A percentile compares a stretch with the other conserved stretches of the same genome.
Conservation (phyloP, 2,329 filamentous ascomycete genomes). For the Penicillium oxalicum region DNA sequence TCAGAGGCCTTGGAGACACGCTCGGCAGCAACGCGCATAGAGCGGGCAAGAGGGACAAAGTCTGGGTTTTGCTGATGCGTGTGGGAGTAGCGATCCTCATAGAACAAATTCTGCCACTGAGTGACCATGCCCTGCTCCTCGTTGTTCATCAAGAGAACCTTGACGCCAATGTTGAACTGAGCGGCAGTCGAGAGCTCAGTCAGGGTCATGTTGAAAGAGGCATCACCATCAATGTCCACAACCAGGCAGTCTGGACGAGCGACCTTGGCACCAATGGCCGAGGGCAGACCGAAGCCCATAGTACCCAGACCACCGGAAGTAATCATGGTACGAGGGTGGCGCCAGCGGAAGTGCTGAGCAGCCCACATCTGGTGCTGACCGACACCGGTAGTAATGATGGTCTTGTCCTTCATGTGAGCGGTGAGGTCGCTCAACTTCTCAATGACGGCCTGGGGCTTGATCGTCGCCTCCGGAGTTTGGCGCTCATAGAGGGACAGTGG, state of each 20-base stretch:
- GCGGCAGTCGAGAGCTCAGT: constrained; percentile 89
- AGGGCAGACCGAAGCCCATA: constrained; percentile 93
- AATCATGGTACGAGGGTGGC: constrained; percentile 85
- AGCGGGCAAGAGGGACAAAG: constrained; percentile 86
- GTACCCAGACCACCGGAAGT: constrained; percentile 92
- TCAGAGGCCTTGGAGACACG: constrained; percentile 69
- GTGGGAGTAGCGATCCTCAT: constrained; percentile 84
- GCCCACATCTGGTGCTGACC: constrained; percentile 99
- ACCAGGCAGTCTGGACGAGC: constrained; percentile 74
- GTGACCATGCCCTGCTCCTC: constrained; percentile 99
- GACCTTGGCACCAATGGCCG: constrained; percentile 93
- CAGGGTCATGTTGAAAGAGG: constrained; percentile 98
- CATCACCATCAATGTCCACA: constrained; percentile 94
- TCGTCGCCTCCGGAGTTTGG: constrained; percentile 66
- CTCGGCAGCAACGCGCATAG: constrained; percentile 78
- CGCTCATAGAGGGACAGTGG: constrained; percentile 77
- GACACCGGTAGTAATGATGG: constrained; percentile 87
- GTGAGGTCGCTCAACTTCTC: constrained; percentile 84
- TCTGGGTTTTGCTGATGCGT: constrained; percentile 95
- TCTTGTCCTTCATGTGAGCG: constrained; percentile 70
- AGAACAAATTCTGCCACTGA: constrained; percentile 97
- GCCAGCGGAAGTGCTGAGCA: constrained; percentile 94
- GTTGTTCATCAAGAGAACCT: constrained; percentile 92
- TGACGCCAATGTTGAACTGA: constrained; percentile 95
- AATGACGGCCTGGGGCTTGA: constrained; percentile 92